Conservation (phyloP, 805 yeast species). For the Blastobotrys robertii region DNA sequence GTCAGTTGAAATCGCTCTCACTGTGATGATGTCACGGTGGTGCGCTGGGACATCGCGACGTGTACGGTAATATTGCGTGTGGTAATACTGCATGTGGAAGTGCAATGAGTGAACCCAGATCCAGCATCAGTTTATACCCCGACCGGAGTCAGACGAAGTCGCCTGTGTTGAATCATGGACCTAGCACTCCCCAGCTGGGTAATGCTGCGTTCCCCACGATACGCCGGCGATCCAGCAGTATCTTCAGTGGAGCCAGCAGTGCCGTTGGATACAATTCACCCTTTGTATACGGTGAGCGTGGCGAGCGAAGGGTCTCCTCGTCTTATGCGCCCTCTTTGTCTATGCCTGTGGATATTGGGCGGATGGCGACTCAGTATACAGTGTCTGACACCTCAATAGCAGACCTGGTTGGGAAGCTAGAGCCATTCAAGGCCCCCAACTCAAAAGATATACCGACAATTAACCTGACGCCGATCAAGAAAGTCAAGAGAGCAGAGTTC, state of each 20-base stretch:
- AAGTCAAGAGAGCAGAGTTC: constrained; percentile 36
- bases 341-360: constrained; percentile 30
- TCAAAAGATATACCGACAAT: constrained; percentile 77
- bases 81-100: too few species aligned
- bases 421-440: constrained; percentile 46
- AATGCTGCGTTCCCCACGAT: too few species aligned
- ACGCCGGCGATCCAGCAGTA: constrained; percentile 8
- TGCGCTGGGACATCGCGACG: too few species aligned
- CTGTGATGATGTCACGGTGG: too few species aligned
- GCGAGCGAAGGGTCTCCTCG: neutral
- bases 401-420: constrained; percentile 48
- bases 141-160: too few species aligned
- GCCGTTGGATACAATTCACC: constrained; percentile 1
- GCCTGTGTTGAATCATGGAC: too few species aligned
- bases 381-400: constrained; percentile 68
- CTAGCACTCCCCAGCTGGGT: too few species aligned
- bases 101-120: too few species aligned
- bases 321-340: constrained; percentile 2
- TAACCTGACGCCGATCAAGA: constrained; percentile 44
- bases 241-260: constrained; percentile 8
- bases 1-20: too few species aligned
- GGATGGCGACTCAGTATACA: constrained; percentile 36
- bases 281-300: neutral
- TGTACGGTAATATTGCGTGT: too few species aligned
- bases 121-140: too few species aligned